Conservation (phyloP, 2,329 filamentous ascomycete species). For the Cryphonectria carpinicola region DNA sequence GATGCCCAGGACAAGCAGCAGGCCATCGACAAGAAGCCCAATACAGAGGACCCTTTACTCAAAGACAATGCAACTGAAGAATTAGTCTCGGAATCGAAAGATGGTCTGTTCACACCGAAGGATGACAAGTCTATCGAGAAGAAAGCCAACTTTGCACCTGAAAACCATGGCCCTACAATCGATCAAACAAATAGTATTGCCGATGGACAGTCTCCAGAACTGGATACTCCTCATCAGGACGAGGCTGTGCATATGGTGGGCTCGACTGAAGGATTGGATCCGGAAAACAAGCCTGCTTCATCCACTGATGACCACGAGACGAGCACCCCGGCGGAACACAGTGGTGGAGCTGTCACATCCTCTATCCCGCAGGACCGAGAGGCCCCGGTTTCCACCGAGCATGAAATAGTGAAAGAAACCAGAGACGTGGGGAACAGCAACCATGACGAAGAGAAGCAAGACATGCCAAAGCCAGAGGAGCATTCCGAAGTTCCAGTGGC, state of each 20-base stretch:
- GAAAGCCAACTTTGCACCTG: not conserved
- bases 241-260: not conserved
- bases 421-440: not conserved
- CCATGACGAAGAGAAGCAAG: not conserved
- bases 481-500: not conserved
- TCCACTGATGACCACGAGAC: not conserved
- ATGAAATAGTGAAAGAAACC: not conserved
- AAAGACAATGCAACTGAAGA: not conserved
- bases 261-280: not conserved
- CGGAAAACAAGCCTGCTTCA: not conserved
- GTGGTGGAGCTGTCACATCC: not conserved
- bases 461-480: not conserved
- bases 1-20: not conserved
- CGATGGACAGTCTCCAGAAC: not conserved
- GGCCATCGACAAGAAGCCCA: not conserved
- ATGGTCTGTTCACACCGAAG: not conserved
- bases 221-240: not conserved
- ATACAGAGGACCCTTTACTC: not conserved
- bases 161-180: not conserved
- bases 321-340: not conserved
- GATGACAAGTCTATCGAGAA: not conserved
- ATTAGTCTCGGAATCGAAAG: not conserved
- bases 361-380: not conserved
- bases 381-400: not conserved
- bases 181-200: not conserved